phyloP scores from a whole-genome alignment of 2,329 filamentous ascomycete species.

The Lasiodiplodia hormozganensis region DNA sequence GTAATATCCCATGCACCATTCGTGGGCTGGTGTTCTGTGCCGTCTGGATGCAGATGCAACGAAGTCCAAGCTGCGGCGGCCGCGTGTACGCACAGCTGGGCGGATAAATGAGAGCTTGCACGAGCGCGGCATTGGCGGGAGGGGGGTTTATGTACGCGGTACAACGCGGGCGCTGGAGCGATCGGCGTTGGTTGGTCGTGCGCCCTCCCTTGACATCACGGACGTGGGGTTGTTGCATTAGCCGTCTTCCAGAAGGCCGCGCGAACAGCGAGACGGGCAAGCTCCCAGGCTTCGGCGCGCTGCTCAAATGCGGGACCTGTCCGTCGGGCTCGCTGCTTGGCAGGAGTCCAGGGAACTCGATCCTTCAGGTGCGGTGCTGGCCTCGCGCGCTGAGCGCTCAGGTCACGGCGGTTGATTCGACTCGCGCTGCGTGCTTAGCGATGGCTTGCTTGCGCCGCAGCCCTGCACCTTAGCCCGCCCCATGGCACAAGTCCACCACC shows the following conservation, averaged over 20 bases:
- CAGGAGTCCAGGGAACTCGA: slow-evolving; percentile 20
- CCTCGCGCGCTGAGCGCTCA: slow-evolving; percentile 2
- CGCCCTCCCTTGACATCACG: slow-evolving; percentile 22
- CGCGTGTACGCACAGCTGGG: too few species aligned
- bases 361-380: slow-evolving; percentile 10
- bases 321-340: slow-evolving; percentile 9
- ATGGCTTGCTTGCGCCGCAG: slow-evolving; percentile 23
- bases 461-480: not conserved
- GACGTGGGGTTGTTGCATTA: slow-evolving; percentile 26
- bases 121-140: not conserved
- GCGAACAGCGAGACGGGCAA: not conserved
- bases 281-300: not conserved
- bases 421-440: slow-evolving; percentile 22
- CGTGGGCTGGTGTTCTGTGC: not conserved
- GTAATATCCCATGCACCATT: not conserved
- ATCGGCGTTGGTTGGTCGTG: slow-evolving; percentile 3
- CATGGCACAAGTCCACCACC: not conserved
- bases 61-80: not conserved
- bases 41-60: not conserved
- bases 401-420: slow-evolving; percentile 4
- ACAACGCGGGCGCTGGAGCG: not conserved
- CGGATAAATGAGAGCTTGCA: not conserved
- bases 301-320: slow-evolving; percentile 10
- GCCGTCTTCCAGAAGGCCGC: slow-evolving; percentile 18
- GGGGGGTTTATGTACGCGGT: not conserved